A percentile compares a stretch with the other conserved stretches of the same genome.
Conservation (phyloP, 2,329 filamentous ascomycete species). For the Endothia cerciana region DNA sequence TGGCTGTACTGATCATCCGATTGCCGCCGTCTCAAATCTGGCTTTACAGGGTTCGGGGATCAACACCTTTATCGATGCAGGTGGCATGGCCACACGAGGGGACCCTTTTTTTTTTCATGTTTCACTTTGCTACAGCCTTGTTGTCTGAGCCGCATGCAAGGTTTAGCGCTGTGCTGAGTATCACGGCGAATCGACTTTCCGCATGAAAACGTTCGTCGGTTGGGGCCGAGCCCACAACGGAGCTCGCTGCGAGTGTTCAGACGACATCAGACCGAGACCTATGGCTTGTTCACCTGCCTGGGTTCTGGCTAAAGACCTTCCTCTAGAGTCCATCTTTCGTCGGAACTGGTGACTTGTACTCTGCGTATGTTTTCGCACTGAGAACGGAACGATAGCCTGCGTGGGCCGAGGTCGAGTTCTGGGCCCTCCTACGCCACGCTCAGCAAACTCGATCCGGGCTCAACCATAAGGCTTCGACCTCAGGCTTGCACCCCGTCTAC, state of each 20-base stretch:
- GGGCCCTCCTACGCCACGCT: background rate
- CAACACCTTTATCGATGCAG: background rate
- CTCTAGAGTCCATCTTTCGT: background rate
- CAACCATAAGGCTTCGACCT: background rate
- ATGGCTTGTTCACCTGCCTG: background rate
- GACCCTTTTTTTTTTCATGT: background rate
- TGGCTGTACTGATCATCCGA: slow-evolving; percentile 1
- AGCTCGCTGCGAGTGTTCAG: background rate
- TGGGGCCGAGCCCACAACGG: background rate
- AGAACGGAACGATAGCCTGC: no score
- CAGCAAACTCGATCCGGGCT: background rate
- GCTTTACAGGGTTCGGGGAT: slow-evolving; percentile 1
- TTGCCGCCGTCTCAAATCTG: background rate
- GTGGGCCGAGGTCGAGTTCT: background rate
- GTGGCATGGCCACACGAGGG: background rate
- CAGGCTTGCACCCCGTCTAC: background rate
- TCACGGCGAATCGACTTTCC: background rate
- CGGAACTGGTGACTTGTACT: background rate
- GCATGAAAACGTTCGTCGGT: background rate
- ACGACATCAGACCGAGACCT: background rate
- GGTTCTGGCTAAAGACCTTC: background rate
- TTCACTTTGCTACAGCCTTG: background rate
- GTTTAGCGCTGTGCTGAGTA: background rate
- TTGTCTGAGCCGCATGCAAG: background rate
- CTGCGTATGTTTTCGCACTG: background rate